Percentiles rank a stretch among this genome's conserved stretches.
phyloP scores from a whole-genome alignment of 2,329 filamentous ascomycete genomes.

The Pestalotiopsis sp. region DNA sequence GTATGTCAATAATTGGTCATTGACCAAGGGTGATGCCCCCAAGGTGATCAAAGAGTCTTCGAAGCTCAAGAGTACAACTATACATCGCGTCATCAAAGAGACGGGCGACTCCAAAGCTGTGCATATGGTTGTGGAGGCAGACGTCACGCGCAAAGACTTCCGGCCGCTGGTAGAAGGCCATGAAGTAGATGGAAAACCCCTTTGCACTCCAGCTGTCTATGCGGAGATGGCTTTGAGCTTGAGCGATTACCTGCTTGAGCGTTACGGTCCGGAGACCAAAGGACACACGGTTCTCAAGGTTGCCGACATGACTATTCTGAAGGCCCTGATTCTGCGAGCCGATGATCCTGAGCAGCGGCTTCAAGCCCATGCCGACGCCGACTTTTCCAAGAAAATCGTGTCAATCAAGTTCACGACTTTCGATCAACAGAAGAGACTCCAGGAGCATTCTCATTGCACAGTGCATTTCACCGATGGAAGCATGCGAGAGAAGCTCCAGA shows the following conservation, averaged over 20 bases:
- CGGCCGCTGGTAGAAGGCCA: constrained; percentile 49
- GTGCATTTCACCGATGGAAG: constrained; percentile 16
- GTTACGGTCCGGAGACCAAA: constrained; percentile 44
- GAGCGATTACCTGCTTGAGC: constrained; percentile 53
- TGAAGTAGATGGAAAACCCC: constrained; percentile 20
- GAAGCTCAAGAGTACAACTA: constrained; percentile 18
- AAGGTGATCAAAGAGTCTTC: neutral
- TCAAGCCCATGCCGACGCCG: constrained; percentile 48
- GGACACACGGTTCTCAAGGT: constrained; percentile 43
- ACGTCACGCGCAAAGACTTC: constrained; percentile 55
- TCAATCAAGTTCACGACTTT: constrained; percentile 37
- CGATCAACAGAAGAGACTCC: constrained; percentile 16
- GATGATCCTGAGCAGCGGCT: constrained; percentile 39
- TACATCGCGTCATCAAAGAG: constrained; percentile 31
- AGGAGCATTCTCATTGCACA: constrained; percentile 22
- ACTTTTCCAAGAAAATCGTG: constrained; percentile 40
- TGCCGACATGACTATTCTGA: constrained; percentile 48
- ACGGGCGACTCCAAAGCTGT: constrained; percentile 39
- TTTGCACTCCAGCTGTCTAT: constrained; percentile 48
- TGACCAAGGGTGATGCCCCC: constrained; percentile 51
- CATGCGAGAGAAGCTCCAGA: constrained; percentile 17
- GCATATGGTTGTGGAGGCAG: constrained; percentile 52
- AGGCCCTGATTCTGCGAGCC: constrained; percentile 48
- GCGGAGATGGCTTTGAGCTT: constrained; percentile 61
- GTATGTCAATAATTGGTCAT: constrained; percentile 57